Evolutionary conservation across 2,329 filamentous ascomycete species (phyloP), one percentile per base, ranked within the genome.

Genomic region (Penicillium sumatraense): DNA sequence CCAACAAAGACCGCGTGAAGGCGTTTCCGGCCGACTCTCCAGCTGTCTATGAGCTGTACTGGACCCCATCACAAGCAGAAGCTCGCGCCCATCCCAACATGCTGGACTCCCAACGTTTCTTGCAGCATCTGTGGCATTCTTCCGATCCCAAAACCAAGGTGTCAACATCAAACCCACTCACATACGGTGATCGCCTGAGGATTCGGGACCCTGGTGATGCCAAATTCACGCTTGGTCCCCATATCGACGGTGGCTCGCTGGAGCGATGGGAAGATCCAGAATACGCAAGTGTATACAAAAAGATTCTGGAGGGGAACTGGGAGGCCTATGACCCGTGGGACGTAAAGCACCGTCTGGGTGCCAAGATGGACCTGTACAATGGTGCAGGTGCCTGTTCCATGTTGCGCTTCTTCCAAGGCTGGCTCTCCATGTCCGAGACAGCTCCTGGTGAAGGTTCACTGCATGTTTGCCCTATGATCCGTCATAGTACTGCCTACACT

Each of bases 371-470:
- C 72, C 76, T 93, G 29, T 95, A 97, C 70, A 82, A 90, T 48
- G 91, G 92, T 0, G 82, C 91, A 0, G 92, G 93, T 0, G 87
- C 89, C 1, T 96, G 91, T 74, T 88, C 83, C 42, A 91, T 92
- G 79, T 92, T 96, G 74, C 84, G 93, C 35, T 89, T 91, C 82
- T 93, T 90, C 72, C 93, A 97, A 75, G 93, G 91, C 16, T 97
- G 93, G 93, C 74, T 97, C 49, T 72, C 73, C 56, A 88, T 97
- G 82, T 91, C 88, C 54, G 76, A 79, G n/a, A 88, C 86, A 0
- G 86, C 81, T 0, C 89, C 90, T 0, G 81, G 81, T 5, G 87
- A 96, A 75, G 93, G 93, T 1, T 95, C 92, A 0, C 75, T 97
- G 49, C 81, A 90, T 40, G 89, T 96, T 2, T 93, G 93, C 65